phyloP scores from a whole-genome alignment of 257 asterid species.

The Solanum bulbocastanum region DNA sequence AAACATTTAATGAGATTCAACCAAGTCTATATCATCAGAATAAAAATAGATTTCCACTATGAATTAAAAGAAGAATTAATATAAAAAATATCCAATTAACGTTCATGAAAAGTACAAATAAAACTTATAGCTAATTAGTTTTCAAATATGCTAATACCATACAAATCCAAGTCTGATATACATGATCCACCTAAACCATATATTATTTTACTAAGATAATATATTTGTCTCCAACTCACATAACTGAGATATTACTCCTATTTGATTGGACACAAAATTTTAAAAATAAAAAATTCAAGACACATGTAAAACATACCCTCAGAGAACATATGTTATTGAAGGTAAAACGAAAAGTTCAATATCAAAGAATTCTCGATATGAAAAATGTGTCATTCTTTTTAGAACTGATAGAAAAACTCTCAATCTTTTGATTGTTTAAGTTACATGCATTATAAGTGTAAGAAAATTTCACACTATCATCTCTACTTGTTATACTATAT shows the following conservation, averaged over 20 bases:
- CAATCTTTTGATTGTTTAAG: neutral
- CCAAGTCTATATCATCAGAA: neutral
- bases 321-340: neutral
- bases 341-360: neutral
- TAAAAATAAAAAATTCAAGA: neutral
- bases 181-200: neutral
- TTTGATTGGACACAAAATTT: neutral
- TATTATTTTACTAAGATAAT: neutral
- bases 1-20: neutral
- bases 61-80: neutral
- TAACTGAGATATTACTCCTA: neutral
- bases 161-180: neutral
- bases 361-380: neutral
- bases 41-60: neutral
- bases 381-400: neutral
- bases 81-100: neutral
- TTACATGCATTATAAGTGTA: neutral
- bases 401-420: neutral
- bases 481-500: neutral
- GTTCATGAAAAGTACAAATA: neutral
- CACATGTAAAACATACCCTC: neutral
- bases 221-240: neutral
- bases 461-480: neutral
- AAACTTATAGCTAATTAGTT: neutral
- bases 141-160: neutral